Conservation (phyloP, 345 rosid species). For the Abelmoschus esculentus region DNA sequence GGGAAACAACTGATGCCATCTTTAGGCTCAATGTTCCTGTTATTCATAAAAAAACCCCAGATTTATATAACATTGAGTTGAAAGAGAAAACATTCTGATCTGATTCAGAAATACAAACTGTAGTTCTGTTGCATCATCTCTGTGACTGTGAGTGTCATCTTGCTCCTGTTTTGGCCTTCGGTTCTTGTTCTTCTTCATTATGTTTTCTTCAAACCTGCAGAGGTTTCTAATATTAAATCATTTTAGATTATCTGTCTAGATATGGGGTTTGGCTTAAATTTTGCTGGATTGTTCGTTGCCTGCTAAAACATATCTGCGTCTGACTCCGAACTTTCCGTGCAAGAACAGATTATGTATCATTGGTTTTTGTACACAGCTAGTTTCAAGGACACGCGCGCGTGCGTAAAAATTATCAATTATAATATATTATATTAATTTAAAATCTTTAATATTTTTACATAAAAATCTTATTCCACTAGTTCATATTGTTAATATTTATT, state of each 20-base stretch:
- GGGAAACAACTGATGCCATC: constrained; percentile 1
- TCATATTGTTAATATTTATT: too few species aligned
- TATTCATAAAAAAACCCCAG: not conserved
- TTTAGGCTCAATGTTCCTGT: not conserved
- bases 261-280: not conserved
- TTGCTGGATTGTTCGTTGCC: not conserved
- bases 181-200: not conserved
- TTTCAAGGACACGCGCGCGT: too few species aligned
- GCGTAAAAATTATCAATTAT: too few species aligned
- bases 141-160: not conserved
- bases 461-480: too few species aligned
- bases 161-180: not conserved
- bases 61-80: not conserved
- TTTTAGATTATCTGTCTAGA: not conserved
- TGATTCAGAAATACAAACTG: not conserved
- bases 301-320: not conserved
- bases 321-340: not conserved
- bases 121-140: not conserved
- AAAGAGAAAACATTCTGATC: too few species aligned
- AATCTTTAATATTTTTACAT: too few species aligned
- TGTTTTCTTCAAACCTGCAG: not conserved
- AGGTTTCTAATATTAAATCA: not conserved
- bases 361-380: too few species aligned
- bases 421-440: too few species aligned
- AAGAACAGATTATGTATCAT: not conserved